Base-by-base conservation (phyloP, 2,329 filamentous ascomycete species). In the Xylaria hypoxylon region DNA sequence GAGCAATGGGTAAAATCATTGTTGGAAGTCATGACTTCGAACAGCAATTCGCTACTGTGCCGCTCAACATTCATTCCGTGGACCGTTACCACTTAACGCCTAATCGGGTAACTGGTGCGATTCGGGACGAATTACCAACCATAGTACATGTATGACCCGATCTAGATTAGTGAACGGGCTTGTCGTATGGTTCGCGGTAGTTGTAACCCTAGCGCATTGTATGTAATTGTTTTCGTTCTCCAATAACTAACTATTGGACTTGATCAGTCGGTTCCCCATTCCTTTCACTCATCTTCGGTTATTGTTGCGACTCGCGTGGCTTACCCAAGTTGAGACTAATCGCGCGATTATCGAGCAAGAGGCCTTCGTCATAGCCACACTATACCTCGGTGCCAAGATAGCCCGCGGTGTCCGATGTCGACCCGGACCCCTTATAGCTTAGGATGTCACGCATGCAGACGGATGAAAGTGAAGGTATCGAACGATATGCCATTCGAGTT, bases 391-490 rank as follows among this genome's bases (percentile, higher is more conserved):
- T 19, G 28, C 24, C 17, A 60, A 52, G 31, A 56, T 19, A 10
- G 17, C 38, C 53, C n/a, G 13, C n/a, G 38, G 44, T 10, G n/a
- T 24, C 56, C 38, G 15, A 65, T 52, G 60, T 19, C 50, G 19
- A 59, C n/a, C 53, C 65, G 65, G 10, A 19, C 35, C 4, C 50
- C 61, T 2, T 61, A 68, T 48, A 68, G 65, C 65, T 40, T 50
- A 58, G 65, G 62, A n/a, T 68, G 65, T 44, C 56, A 61, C 24
- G 56, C 56, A 26, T 67, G 65, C 42, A 61, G 62, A 47, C 56
- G 65, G n/a, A 68, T 68, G 65, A 68, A 68, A 58, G 57, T 68
- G 8, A 65, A 68, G 48, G 62, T 68, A 68, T 4, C 40, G 31
- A 44, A 31, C 24, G 28, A 53, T 40, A 28, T 33, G 42, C 2